A percentile compares a stretch with the other conserved stretches of the same genome.
phyloP scores from a whole-genome alignment of 2,329 filamentous ascomycete species.

The Incumbomyces lentus region DNA sequence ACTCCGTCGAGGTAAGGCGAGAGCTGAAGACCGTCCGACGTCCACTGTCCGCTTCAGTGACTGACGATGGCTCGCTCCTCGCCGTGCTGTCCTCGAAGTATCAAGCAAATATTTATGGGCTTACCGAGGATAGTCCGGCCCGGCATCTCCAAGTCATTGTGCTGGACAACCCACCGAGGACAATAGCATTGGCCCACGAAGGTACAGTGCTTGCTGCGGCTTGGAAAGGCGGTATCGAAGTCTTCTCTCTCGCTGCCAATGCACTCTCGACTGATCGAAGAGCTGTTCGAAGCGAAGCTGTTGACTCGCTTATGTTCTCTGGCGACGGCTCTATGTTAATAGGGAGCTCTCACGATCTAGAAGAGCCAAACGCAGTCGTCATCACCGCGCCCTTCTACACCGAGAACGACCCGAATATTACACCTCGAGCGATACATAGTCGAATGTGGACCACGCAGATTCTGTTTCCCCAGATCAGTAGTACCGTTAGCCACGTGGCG shows the following conservation, averaged over 20 bases:
- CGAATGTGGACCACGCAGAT: slow-evolving; percentile 80
- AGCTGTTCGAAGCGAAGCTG: slow-evolving; percentile 66
- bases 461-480: slow-evolving; percentile 69
- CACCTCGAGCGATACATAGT: slow-evolving; percentile 51
- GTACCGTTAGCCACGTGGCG: slow-evolving; percentile 67
- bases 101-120: slow-evolving; percentile 76
- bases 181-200: slow-evolving; percentile 70
- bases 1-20: slow-evolving; percentile 54
- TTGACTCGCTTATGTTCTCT: slow-evolving; percentile 66
- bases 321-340: slow-evolving; percentile 67
- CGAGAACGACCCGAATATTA: slow-evolving; percentile 40
- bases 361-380: slow-evolving; percentile 60
- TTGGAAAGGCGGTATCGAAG: slow-evolving; percentile 81
- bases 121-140: slow-evolving; percentile 49
- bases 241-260: slow-evolving; percentile 60
- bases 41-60: slow-evolving; percentile 65
- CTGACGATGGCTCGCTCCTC: slow-evolving; percentile 64
- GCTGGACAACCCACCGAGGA: slow-evolving; percentile 66
- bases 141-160: slow-evolving; percentile 64
- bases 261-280: slow-evolving; percentile 57
- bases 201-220: slow-evolving; percentile 74
- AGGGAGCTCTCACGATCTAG: slow-evolving; percentile 58
- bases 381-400: slow-evolving; percentile 73
- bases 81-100: slow-evolving; percentile 73
- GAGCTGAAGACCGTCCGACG: slow-evolving; percentile 71